A percentile compares a stretch with the other conserved stretches of the same genome.
Conservation (phyloP, 306 rosid species). For the Abrus pulchellus region DNA sequence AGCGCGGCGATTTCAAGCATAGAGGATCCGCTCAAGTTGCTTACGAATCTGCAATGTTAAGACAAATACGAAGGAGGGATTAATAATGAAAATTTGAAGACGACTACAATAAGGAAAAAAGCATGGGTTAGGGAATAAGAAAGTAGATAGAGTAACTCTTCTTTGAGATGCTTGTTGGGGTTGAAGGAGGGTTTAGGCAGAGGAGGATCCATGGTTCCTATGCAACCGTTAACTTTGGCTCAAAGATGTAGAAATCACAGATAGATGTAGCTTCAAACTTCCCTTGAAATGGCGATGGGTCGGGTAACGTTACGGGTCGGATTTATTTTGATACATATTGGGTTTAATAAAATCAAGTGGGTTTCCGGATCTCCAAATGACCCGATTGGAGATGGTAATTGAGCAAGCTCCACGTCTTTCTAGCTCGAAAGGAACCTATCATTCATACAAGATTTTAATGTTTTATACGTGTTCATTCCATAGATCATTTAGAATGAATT, state of each 20-base stretch:
- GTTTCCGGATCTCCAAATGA: too few relatives aligned
- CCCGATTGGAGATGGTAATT: too few relatives aligned
- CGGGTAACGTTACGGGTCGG: background rate
- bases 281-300: background rate
- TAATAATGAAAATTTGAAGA: background rate
- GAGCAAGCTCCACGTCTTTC: too few relatives aligned
- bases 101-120: background rate
- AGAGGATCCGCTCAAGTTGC: constrained; percentile 59
- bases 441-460: too few relatives aligned
- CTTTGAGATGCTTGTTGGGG: constrained; percentile 81
- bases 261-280: too few relatives aligned
- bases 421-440: too few relatives aligned
- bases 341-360: too few relatives aligned
- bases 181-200: constrained; percentile 57
- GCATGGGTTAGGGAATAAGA: constrained; percentile 27
- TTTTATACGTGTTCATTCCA: too few relatives aligned
- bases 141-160: constrained; percentile 61
- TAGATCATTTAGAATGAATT: too few relatives aligned
- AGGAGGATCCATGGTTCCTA: constrained; percentile 64
- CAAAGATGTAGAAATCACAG: background rate
- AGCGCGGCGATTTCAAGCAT: constrained; percentile 66
- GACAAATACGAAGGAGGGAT: background rate
- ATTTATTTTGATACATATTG: too few relatives aligned
- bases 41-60: constrained; percentile 44
- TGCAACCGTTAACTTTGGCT: background rate